Conservation (phyloP, 169 alveolate genomes). For the Eimeria falciformis region DNA sequence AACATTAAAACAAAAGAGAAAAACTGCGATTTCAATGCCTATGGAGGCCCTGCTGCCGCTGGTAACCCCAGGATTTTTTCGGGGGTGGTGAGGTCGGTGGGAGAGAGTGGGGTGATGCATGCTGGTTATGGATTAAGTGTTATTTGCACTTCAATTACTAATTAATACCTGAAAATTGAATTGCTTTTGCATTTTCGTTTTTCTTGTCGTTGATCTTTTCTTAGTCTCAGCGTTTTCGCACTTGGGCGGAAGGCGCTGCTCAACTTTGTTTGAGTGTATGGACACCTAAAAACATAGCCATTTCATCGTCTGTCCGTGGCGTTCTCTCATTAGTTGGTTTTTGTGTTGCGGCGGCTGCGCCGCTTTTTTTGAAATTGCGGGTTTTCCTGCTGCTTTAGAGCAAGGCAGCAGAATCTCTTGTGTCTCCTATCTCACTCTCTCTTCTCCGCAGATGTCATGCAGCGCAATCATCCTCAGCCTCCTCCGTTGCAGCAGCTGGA, state of each 20-base stretch:
- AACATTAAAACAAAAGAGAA: no score
- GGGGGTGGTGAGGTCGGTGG: slow-evolving; percentile 70
- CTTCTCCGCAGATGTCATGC: slow-evolving; percentile 50
- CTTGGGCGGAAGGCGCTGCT: neutral
- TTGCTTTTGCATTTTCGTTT: neutral
- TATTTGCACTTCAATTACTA: neutral
- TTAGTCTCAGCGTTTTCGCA: neutral
- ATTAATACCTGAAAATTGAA: neutral
- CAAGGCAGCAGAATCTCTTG: neutral
- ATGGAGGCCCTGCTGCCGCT: no score
- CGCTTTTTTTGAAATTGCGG: neutral
- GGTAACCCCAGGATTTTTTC: no score
- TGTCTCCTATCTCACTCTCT: neutral
- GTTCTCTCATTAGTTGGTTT: neutral
- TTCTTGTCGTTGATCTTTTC: neutral
- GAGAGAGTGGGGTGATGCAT: slow-evolving; percentile 4
- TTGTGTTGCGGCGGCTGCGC: no score
- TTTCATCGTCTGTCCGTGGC: neutral
- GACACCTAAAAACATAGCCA: no score
- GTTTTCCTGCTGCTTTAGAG: neutral
- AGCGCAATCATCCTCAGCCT: neutral
- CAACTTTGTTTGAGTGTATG: no score
- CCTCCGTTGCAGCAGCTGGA: slow-evolving; percentile 63
- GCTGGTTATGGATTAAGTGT: neutral
- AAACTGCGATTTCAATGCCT: no score